Percentiles rank a stretch among this genome's conserved stretches.
phyloP scores from a whole-genome alignment of 73 alveolate species.

The Symbiodinium natans region DNA sequence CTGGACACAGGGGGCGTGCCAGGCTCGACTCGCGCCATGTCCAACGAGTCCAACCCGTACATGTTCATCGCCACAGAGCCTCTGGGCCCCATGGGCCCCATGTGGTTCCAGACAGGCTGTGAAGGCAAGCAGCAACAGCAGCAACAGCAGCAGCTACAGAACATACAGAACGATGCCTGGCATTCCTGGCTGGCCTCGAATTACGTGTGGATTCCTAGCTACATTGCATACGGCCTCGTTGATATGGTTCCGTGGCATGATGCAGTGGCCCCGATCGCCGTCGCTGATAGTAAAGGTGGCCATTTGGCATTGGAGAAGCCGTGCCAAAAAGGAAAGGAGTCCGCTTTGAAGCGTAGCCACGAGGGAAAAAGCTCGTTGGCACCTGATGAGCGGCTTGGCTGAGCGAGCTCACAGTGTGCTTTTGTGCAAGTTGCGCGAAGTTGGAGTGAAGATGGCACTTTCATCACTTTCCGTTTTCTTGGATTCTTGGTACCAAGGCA shows the following conservation, averaged over 20 bases:
- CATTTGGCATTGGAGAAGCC: not conserved
- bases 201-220: slow-evolving; percentile 67
- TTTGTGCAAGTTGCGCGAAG: too few relatives aligned
- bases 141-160: not conserved
- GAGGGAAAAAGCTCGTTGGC: not conserved
- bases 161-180: not conserved
- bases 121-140: not conserved
- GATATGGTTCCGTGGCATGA: slow-evolving; percentile 62
- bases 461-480: not conserved
- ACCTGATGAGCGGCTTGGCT: slow-evolving; percentile 14
- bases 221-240: slow-evolving; percentile 81
- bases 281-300: not conserved
- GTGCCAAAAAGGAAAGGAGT: not conserved
- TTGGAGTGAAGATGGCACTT: too few relatives aligned
- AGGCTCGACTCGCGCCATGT: not conserved
- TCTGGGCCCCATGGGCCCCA: not conserved
- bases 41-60: slow-evolving; percentile 13
- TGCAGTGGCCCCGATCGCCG: slow-evolving; percentile 40
- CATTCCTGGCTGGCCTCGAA: not conserved
- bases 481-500: slow-evolving; percentile 57
- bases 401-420: not conserved
- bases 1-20: slow-evolving; percentile 10
- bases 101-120: not conserved
- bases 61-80: slow-evolving; percentile 91
- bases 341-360: not conserved